Evolutionary conservation across 1,284 basidiomycete species (phyloP).

Genomic region (Ceratobasidium sp.): DNA sequence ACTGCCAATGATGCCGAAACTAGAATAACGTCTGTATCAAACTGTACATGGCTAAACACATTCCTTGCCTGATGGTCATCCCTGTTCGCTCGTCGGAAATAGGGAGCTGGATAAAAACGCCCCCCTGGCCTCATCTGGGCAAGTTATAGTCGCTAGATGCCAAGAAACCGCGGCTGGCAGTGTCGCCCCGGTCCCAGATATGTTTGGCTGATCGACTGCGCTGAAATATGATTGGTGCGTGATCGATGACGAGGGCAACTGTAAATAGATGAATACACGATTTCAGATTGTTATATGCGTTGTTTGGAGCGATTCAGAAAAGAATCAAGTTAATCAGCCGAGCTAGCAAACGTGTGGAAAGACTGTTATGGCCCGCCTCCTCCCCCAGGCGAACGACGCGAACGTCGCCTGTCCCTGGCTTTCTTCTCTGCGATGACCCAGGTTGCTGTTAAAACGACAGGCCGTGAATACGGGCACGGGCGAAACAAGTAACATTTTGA

Average conservation of each 20-base stretch:
- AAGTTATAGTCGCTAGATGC: conserved; percentile 8
- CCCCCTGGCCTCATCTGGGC: background rate
- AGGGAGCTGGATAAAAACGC: background rate
- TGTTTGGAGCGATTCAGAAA: background rate
- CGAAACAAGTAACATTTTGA: background rate
- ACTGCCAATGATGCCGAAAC: conserved; percentile 12
- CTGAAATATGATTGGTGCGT: background rate
- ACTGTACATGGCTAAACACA: background rate
- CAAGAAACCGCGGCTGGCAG: background rate
- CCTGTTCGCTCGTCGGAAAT: background rate
- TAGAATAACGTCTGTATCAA: conserved; percentile 7
- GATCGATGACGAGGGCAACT: background rate
- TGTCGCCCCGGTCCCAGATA: background rate
- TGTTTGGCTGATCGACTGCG: background rate
- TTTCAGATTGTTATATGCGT: too few relatives aligned
- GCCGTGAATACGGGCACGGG: too few relatives aligned
- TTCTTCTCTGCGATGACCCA: conserved; percentile 37
- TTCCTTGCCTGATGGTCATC: too few relatives aligned
- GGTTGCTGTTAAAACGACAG: conserved; percentile 10
- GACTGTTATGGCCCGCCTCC: background rate
- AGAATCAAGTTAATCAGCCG: background rate
- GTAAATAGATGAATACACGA: background rate
- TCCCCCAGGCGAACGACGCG: background rate
- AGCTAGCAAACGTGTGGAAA: background rate
- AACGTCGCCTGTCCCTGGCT: conserved; percentile 24